A percentile compares a stretch with the other conserved stretches of the same genome.
Evolutionary conservation across 2,329 filamentous ascomycete species (phyloP).

Genomic region (Stachybotrys echinatus): DNA sequence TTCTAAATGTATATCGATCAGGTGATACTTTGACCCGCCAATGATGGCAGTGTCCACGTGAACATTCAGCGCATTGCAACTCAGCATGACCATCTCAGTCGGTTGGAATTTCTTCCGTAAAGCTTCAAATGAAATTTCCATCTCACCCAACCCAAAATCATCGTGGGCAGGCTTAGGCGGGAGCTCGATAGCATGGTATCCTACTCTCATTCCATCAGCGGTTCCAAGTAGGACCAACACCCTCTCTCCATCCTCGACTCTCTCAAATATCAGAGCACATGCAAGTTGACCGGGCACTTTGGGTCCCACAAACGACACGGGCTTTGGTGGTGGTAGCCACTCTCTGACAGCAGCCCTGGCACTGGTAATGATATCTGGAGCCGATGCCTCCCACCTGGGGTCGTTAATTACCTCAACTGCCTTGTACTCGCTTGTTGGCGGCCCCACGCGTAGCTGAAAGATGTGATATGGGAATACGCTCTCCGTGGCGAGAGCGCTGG

Average conservation of each 20-base stretch:
- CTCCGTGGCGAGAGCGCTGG: slow-evolving; percentile 4
- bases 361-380: not conserved
- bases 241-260: slow-evolving; percentile 2
- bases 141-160: not conserved
- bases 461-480: slow-evolving; percentile 15
- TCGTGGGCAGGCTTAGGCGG: not conserved
- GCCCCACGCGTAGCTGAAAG: slow-evolving; percentile 11
- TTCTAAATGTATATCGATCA: not conserved
- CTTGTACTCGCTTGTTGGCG: not conserved
- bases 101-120: not conserved
- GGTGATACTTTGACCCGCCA: not conserved
- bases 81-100: not conserved
- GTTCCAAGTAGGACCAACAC: slow-evolving; percentile 5
- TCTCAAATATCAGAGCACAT: slow-evolving; percentile 2
- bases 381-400: not conserved
- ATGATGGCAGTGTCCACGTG: not conserved
- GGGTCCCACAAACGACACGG: not conserved
- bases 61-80: not conserved
- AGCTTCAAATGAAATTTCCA: not conserved
- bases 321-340: not conserved
- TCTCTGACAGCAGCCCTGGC: not conserved
- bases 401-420: not conserved
- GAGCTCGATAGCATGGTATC: not conserved
- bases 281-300: slow-evolving; percentile 1
- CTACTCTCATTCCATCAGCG: not conserved